Evolutionary conservation across 2,329 filamentous ascomycete genomes (phyloP), one percentile per base, ranked within the genome.

Genomic region (Botryotinia narcissicola): DNA sequence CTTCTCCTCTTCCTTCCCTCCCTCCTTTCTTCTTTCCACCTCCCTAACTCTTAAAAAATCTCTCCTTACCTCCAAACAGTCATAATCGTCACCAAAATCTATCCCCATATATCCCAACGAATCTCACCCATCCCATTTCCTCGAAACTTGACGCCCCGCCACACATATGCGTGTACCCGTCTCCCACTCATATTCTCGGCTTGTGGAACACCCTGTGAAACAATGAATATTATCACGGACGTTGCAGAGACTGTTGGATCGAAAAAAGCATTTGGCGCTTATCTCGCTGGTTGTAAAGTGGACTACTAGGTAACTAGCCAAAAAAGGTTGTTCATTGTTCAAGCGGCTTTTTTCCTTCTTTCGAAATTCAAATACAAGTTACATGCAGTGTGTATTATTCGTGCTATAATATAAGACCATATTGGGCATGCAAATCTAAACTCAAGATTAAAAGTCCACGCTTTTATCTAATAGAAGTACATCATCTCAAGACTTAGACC

Each of bases 291-390:
- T 59, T 35, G 29, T 3, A 32, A 59, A 59, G 0, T 18, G 3
- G 32, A 32, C 29, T 20, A 37, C 37, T 37, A 40, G 9, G 10
- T 40, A 22, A 20, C 44, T 46, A 46, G 18, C 44, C 8, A 5
- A n/a, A 20, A 18, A 3, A 4, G 32, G 35, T 35, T 35, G n/a
- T 25, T 37, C 25, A 40, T 2, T 8, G 0, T 25, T 9, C 8
- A 35, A 18, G 25, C 1, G 16, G 22, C 6, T 16, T n/a, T 51
- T 0, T 0, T 1, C 1, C 6, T 6, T 48, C 46, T 54, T 18
- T 29, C n/a, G 14, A 57, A 2, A 18, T 18, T 6, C 1, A 57
- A 4, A 18, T 29, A 1, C n/a, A 29, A 57, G 14, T 29, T 29
- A 18, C 4, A 32, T 57, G n/a, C 7, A 18, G 51, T 57, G n/a